Base-by-base conservation (phyloP, 257 asterid genomes). In the Solanum etuberosum region DNA sequence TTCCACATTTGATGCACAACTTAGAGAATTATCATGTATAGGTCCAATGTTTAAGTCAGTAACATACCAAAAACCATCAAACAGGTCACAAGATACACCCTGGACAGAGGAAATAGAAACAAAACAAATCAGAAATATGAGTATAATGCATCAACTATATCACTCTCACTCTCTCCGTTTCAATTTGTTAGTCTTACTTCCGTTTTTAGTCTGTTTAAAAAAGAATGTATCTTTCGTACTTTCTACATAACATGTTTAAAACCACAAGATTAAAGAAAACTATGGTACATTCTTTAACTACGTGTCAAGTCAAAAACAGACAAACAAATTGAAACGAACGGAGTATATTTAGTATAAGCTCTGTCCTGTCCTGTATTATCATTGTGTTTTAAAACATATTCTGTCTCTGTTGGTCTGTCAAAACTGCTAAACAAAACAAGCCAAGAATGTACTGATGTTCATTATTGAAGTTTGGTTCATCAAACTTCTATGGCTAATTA, bases 71-170 rank as follows among this genome's bases (percentile, higher is more conserved):
- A 93, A 93, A 12, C 96, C 99, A 91, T 95, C 92, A 87, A 88
- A 91, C 3, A 95, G 87, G 91, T 96, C 99, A 93, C 99, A 97
- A 16, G 97, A 91, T 83, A 96, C 98, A 34, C 99, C 99, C 99
- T 97, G 99, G n/a, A 32, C 84, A 83, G 37, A 78, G 83, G 32
- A 27, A 84, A 81, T 6, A 74, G 74, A 23, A 87, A 67, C 61
- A 70, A 40, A 68, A 14, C 9, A 61, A 72, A 88, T 37, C 86
- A 76, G 78, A 43, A 57, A 29, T 46, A 15, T 77, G 83, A 78
- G 31, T n/a, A 63, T n/a, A n/a, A 63, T 67, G 74, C 37, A 67
- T 63, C 71, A 27, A 67, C 21, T 29, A 27, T n/a, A 23, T 0
- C 2, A 63, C 11, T 6, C 20, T n/a, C n/a, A n/a, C n/a, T n/a